These are phyloP conservation scores for Cadophora luteo-olivacea DNA, from an alignment of 2,329 filamentous ascomycete species.

Conservation along the genomic window DNA sequence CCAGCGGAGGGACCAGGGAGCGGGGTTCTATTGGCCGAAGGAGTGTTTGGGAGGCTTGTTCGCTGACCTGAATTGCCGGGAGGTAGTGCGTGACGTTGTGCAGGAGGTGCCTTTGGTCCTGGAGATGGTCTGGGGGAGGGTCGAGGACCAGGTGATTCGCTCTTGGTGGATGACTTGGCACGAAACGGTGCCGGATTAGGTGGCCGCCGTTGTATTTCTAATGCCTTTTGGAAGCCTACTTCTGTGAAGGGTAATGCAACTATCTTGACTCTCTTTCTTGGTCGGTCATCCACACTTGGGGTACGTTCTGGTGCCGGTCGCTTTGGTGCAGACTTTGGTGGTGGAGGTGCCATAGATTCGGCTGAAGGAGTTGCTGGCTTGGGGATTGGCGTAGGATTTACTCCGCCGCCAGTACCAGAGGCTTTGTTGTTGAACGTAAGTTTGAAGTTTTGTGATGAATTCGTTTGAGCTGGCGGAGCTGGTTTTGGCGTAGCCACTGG, in stretches of 20 bases:
- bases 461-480: not conserved
- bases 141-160: constrained; percentile 34
- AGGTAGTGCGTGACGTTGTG: constrained; percentile 10
- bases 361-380: constrained; percentile 11
- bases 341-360: constrained; percentile 20
- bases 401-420: not conserved
- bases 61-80: constrained; percentile 15
- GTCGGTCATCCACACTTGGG: constrained; percentile 19
- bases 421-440: constrained; percentile 9
- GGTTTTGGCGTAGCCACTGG: constrained; percentile 16
- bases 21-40: constrained; percentile 22
- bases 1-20: constrained; percentile 15
- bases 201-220: constrained; percentile 32
- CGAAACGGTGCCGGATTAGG: constrained; percentile 33
- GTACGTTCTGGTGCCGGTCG: constrained; percentile 29
- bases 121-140: constrained; percentile 30
- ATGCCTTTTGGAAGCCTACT: constrained; percentile 25
- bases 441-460: constrained; percentile 1
- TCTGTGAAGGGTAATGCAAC: not conserved
- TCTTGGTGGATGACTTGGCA: constrained; percentile 29
- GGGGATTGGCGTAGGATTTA: constrained; percentile 1
- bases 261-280: constrained; percentile 24
- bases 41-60: constrained; percentile 1
- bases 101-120: constrained; percentile 28
- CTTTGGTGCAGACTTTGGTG: constrained; percentile 24